Evolutionary conservation across 202 grass and related monocot genomes (phyloP).

Genomic region (Tripidium arundinaceum): DNA sequence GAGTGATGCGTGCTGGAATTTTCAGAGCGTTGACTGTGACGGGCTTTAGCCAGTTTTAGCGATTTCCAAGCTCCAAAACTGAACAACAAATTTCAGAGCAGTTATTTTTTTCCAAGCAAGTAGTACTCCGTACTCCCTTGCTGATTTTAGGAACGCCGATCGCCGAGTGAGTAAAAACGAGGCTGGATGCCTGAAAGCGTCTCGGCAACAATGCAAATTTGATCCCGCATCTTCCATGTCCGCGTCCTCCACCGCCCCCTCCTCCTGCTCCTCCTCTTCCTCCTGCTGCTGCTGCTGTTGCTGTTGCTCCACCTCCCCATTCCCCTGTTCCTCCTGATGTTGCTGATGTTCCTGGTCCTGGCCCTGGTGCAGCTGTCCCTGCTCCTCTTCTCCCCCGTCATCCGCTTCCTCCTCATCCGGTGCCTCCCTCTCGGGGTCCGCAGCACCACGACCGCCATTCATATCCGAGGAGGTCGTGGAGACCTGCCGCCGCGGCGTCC

Average conservation of each 20-base stretch:
- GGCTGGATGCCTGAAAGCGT: no score
- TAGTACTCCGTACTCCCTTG: background rate
- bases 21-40: background rate
- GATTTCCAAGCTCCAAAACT: no score
- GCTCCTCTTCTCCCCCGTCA: background rate
- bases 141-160: no score
- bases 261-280: conserved; percentile 35
- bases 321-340: conserved; percentile 10
- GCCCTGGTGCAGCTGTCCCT: background rate
- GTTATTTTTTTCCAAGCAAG: background rate
- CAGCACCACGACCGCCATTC: background rate
- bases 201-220: no score
- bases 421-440: background rate
- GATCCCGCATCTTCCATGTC: conserved; percentile 46
- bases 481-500: background rate
- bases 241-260: conserved; percentile 42
- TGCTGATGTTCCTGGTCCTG: background rate
- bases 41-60: background rate
- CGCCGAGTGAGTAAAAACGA: no score
- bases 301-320: background rate
- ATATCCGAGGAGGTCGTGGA: background rate
- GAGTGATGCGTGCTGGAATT: background rate
- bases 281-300: background rate
- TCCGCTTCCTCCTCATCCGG: background rate
- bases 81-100: no score